phyloP scores from a whole-genome alignment of 805 yeast species.

The Wickerhamomyces xylosicus region DNA sequence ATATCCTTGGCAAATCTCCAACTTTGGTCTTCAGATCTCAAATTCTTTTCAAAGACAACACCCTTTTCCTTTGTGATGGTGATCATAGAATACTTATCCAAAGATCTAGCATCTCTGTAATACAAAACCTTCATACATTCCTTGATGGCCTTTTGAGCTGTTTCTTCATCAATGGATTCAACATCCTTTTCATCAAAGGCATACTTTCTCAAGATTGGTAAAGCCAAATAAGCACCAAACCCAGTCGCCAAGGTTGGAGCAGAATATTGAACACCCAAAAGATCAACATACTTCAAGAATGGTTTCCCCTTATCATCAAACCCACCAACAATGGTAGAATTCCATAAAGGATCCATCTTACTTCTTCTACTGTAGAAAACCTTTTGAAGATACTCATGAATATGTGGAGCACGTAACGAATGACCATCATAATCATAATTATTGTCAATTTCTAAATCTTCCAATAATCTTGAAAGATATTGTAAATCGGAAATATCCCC shows the following conservation, averaged over 20 bases:
- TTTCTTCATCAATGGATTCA: constrained; percentile 53
- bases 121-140: constrained; percentile 90
- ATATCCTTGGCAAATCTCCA: constrained; percentile 90
- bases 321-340: constrained; percentile 87
- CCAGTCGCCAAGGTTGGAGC: constrained; percentile 93
- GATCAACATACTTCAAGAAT: constrained; percentile 77
- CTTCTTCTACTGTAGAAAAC: constrained; percentile 81
- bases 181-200: constrained; percentile 75
- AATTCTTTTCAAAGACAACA: constrained; percentile 53
- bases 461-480: constrained; percentile 62
- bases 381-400: constrained; percentile 78
- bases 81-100: constrained; percentile 76
- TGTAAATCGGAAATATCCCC: constrained; percentile 96
- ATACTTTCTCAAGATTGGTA: constrained; percentile 80
- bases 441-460: constrained; percentile 70
- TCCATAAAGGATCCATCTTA: constrained; percentile 96
- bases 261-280: constrained; percentile 83
- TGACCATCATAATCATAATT: constrained; percentile 66
- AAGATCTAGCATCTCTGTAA: constrained; percentile 92
- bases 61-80: constrained; percentile 57
- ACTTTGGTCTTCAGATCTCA: constrained; percentile 63
- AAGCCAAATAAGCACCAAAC: constrained; percentile 89
- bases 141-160: constrained; percentile 67
- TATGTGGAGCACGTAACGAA: constrained; percentile 70
- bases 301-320: constrained; percentile 55